These are phyloP conservation scores for Colletotrichum simmondsii DNA, from an alignment of 2,329 filamentous ascomycete genomes.

Conservation along the genomic window DNA sequence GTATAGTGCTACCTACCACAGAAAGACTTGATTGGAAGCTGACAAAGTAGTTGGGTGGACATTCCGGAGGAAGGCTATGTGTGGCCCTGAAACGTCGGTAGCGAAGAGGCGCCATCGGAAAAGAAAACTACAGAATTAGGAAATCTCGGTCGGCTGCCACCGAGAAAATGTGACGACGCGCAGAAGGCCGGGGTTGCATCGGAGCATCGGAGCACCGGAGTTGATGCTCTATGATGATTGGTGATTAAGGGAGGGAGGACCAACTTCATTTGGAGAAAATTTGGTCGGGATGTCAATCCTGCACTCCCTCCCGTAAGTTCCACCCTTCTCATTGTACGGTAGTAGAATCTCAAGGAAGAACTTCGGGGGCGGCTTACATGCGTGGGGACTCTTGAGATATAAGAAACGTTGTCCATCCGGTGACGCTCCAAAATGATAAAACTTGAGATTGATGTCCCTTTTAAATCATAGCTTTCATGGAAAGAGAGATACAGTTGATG, in stretches of 20 bases:
- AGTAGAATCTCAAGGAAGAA: too few species aligned
- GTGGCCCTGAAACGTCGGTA: conserved; percentile 7
- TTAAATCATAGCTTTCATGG: too few species aligned
- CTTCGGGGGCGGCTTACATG: too few species aligned
- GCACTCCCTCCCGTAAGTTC: too few species aligned
- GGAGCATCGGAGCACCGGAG: conserved; percentile 17
- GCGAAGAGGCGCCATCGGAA: background rate
- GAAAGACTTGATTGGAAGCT: conserved; percentile 12
- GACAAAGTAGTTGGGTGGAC: background rate
- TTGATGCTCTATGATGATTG: conserved; percentile 9
- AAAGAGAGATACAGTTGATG: too few species aligned
- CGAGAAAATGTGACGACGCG: conserved; percentile 25
- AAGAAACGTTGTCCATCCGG: too few species aligned
- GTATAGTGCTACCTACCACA: background rate
- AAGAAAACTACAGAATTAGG: conserved; percentile 24
- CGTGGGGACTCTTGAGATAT: too few species aligned
- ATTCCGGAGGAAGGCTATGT: background rate
- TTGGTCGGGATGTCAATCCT: too few species aligned
- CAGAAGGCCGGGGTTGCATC: conserved; percentile 19
- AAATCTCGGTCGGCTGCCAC: conserved; percentile 30
- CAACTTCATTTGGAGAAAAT: background rate
- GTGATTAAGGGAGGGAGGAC: background rate
- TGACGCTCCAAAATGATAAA: too few species aligned
- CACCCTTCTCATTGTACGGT: too few species aligned
- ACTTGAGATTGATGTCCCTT: too few species aligned